Evolutionary conservation across 345 rosid genomes (phyloP).

Genomic region (Physaria fendleri): DNA sequence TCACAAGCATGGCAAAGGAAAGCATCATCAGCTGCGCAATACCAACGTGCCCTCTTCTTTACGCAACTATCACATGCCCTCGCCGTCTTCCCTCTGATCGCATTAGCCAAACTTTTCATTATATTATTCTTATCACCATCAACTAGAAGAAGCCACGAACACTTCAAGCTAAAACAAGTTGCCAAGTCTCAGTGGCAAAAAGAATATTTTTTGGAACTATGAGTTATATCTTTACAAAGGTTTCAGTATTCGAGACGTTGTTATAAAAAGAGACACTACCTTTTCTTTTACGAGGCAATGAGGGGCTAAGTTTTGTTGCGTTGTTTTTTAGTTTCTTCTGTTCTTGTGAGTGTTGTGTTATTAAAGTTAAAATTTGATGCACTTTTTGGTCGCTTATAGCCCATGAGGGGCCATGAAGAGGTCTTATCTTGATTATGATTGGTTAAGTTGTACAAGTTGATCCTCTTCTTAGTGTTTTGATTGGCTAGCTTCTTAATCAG

Average conservation of each 20-base stretch:
- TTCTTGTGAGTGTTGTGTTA: background rate
- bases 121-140: constrained; percentile 10
- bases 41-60: constrained; percentile 79
- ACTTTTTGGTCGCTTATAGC: constrained; percentile 34
- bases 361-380: background rate
- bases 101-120: constrained; percentile 47
- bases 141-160: background rate
- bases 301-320: background rate
- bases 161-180: constrained; percentile 1
- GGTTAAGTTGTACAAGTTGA: constrained; percentile 37
- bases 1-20: constrained; percentile 91
- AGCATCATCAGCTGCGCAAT: constrained; percentile 91
- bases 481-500: constrained; percentile 44
- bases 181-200: constrained; percentile 12
- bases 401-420: constrained; percentile 27
- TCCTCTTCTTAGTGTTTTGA: constrained; percentile 36
- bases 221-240: background rate
- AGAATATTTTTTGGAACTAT: constrained; percentile 11
- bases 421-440: constrained; percentile 70
- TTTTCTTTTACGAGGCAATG: constrained; percentile 8
- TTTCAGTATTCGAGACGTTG: constrained; percentile 12
- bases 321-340: constrained; percentile 18
- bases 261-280: constrained; percentile 13
- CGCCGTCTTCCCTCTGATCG: constrained; percentile 72
- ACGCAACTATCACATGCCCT: constrained; percentile 88